Conservation (phyloP, 1,284 basidiomycete species). For the Ustilago sp. region DNA sequence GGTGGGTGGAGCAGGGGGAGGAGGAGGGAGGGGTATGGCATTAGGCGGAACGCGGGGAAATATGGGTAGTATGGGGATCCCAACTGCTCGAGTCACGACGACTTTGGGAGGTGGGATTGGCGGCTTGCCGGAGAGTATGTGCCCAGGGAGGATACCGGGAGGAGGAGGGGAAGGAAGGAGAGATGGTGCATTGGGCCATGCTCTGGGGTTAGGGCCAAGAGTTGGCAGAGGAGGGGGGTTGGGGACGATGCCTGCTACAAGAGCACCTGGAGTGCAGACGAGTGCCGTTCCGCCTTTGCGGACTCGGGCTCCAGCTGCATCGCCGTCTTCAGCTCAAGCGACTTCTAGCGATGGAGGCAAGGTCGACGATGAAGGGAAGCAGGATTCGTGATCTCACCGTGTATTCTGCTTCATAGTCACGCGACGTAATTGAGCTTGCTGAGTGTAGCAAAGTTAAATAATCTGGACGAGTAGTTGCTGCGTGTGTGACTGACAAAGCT, state of each 20-base stretch:
- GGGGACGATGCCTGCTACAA: not conserved
- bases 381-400: not conserved
- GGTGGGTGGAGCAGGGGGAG: not conserved
- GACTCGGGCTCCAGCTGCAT: constrained; percentile 1
- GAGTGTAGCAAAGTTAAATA: not conserved
- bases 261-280: not conserved
- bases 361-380: not conserved
- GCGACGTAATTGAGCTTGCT: not conserved
- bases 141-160: not conserved
- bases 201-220: constrained; percentile 11
- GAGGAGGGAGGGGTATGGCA: constrained; percentile 17
- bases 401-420: not conserved
- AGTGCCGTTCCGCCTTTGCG: constrained; percentile 2
- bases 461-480: not conserved
- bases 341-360: not conserved
- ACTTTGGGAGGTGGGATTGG: not conserved
- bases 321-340: not conserved
- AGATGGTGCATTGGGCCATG: constrained; percentile 9
- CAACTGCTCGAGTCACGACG: constrained; percentile 24
- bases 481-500: not conserved
- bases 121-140: not conserved
- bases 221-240: not conserved
- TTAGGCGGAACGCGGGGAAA: constrained; percentile 35
- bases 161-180: not conserved
- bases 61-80: constrained; percentile 42